Evolutionary conservation across 495 filamentous ascomycete genomes (phyloP).

Genomic region (Bathelium albidoporum): DNA sequence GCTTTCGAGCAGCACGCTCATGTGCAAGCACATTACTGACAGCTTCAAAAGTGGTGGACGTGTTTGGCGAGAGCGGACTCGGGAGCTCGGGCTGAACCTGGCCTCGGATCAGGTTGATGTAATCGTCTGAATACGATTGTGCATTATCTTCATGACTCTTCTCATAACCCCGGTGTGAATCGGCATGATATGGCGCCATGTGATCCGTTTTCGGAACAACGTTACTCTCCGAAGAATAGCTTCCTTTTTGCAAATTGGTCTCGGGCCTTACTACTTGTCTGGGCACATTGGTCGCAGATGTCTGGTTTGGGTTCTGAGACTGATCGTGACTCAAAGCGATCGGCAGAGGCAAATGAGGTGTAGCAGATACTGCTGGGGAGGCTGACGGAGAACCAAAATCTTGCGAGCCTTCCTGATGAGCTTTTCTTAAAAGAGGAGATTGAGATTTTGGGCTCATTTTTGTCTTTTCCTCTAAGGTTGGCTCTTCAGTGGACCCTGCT

Average conservation of each 20-base stretch:
- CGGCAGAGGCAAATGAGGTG: neutral
- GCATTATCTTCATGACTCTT: neutral
- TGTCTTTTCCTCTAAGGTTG: neutral
- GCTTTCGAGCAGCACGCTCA: neutral
- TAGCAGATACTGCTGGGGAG: neutral
- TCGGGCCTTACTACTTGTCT: neutral
- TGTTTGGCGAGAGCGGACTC: neutral
- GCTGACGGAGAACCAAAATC: neutral
- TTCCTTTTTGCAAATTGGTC: neutral
- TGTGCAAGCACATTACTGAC: slow-evolving; percentile 2
- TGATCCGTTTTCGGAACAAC: neutral
- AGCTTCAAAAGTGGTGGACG: neutral
- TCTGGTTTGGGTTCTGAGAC: neutral
- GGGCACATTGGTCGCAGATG: neutral
- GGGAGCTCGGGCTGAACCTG: neutral
- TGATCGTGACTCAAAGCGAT: neutral
- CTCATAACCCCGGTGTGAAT: neutral
- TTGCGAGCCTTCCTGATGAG: neutral
- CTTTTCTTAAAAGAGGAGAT: neutral
- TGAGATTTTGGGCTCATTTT: neutral
- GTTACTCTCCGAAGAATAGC: neutral
- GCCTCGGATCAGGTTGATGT: neutral
- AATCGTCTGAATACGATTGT: neutral
- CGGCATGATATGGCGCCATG: neutral
- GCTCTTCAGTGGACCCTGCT: neutral